Base-by-base conservation (phyloP, 345 rosid species). In the Reutealis trisperma region DNA sequence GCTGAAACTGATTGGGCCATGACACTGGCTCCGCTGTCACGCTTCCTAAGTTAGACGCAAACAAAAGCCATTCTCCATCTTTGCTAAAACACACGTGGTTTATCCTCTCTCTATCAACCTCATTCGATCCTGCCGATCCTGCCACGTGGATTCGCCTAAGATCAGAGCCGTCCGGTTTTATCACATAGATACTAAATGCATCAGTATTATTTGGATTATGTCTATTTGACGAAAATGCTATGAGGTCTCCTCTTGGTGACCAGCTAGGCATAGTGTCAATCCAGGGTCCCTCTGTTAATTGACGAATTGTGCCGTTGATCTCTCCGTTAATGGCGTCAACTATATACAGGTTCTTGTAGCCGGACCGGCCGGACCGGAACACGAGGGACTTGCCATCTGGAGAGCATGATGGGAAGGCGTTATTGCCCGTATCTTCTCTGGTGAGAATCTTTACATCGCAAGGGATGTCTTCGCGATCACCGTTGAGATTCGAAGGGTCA, bases 221-320 rank as follows among this genome's bases (percentile, higher is more conserved):
- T 65, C 87, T 84, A 63, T 91, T 95, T 0, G 97, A 95, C 7
- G 99, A 95, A 81, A 95, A 95, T 1, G 97, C 99, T 21, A 95
- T 95, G n/a, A 95, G 89, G 74, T 95, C 94, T 1, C 93, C 94
- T 1, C 70, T 78, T 0, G 96, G 97, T 1, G 98, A 91, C 98
- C 97, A 95, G 22, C 85, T 75, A 1, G 97, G 97, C 98, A 91
- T 94, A 3, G 98, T 90, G 47, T 92, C 97, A 44, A 89, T 89
- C 91, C 98, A 94, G 19, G 90, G 84, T 1, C 98, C 98, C 0
- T 89, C 83, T 12, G 95, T 94, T 64, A 94, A 72, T 63, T 73
- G 90, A n/a, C 89, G 88, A 41, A 88, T 70, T 16, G 75, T 77
- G 18, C 87, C 94, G 30, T 86, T 18, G 51, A 80, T 75, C 85